Conservation (phyloP, 495 filamentous ascomycete genomes). For the Aspergillus campestris region DNA sequence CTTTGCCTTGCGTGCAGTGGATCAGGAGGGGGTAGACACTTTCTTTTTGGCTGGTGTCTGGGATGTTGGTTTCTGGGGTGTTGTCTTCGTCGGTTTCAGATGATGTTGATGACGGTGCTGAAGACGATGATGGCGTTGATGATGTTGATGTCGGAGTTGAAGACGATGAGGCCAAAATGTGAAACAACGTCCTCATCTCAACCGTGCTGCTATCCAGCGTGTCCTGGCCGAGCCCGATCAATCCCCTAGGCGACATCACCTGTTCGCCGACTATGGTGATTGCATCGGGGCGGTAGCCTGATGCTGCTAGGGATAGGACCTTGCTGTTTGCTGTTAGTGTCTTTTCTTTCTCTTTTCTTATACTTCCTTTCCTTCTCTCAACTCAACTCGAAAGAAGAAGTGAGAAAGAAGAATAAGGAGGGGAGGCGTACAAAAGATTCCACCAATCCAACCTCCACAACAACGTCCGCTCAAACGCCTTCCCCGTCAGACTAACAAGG, state of each 20-base stretch:
- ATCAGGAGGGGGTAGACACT: slow-evolving; percentile 52
- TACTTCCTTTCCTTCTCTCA: not conserved
- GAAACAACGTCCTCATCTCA: slow-evolving; percentile 55
- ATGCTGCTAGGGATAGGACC: slow-evolving; percentile 47
- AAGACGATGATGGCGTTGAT: not conserved
- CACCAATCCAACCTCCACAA: slow-evolving; percentile 59
- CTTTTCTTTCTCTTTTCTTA: not conserved
- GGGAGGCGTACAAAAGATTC: slow-evolving; percentile 46
- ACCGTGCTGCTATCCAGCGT: slow-evolving; percentile 52
- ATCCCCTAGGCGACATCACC: slow-evolving; percentile 60
- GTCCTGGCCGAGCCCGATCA: slow-evolving; percentile 56
- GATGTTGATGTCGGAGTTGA: too few relatives aligned
- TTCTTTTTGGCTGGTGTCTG: not conserved
- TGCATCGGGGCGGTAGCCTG: slow-evolving; percentile 59
- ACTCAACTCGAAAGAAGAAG: too few relatives aligned
- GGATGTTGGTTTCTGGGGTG: not conserved
- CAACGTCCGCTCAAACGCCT: slow-evolving; percentile 58
- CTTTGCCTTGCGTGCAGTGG: slow-evolving; percentile 87
- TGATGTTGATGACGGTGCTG: not conserved
- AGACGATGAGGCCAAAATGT: slow-evolving; percentile 30
- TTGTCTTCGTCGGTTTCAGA: not conserved
- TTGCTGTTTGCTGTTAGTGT: slow-evolving; percentile 32
- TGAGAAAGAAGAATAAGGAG: slow-evolving; percentile 1
- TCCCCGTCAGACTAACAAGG: slow-evolving; percentile 66
- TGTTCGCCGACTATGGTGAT: slow-evolving; percentile 56